Evolutionary conservation across 768 basidiomycete species (phyloP).

Genomic region (Boletellus ananas): DNA sequence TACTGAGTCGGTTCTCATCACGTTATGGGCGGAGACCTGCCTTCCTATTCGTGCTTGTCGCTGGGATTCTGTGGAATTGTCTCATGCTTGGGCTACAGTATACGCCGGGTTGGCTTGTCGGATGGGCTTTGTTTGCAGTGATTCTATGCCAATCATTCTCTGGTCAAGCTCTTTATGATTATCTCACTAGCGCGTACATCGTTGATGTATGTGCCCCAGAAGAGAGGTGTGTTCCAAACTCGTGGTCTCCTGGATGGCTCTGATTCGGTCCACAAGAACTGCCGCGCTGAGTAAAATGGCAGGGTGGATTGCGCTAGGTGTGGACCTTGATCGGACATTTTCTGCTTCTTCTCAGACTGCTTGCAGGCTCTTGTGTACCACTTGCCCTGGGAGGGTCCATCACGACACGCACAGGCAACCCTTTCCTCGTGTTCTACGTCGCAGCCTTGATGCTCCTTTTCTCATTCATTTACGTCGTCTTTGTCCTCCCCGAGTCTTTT

Average conservation of each 20-base stretch:
- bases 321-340: not conserved
- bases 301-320: conserved; percentile 31
- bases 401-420: conserved; percentile 24
- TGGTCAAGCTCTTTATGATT: conserved; percentile 1
- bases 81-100: conserved; percentile 15
- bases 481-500: conserved; percentile 31
- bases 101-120: conserved; percentile 11
- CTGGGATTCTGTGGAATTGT: conserved; percentile 7
- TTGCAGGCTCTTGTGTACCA: conserved; percentile 25
- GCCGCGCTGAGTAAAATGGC: conserved; percentile 22
- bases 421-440: conserved; percentile 21
- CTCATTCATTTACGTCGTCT: conserved; percentile 20
- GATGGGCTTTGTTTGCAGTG: conserved; percentile 14
- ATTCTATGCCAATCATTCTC: conserved; percentile 16
- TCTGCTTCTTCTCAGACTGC: not conserved
- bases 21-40: conserved; percentile 26
- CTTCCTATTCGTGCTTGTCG: conserved; percentile 11
- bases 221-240: conserved; percentile 13
- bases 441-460: conserved; percentile 11
- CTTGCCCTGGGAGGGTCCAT: conserved; percentile 28
- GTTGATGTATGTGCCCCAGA: conserved; percentile 26
- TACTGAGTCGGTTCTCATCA: conserved; percentile 23
- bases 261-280: conserved; percentile 21
- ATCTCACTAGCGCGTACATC: conserved; percentile 26
- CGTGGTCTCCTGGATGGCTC: not conserved